A percentile compares a stretch with the other conserved stretches of the same genome.
Conservation (phyloP, 108 stramenopile genomes). For the Fragilaria crotonensis region DNA sequence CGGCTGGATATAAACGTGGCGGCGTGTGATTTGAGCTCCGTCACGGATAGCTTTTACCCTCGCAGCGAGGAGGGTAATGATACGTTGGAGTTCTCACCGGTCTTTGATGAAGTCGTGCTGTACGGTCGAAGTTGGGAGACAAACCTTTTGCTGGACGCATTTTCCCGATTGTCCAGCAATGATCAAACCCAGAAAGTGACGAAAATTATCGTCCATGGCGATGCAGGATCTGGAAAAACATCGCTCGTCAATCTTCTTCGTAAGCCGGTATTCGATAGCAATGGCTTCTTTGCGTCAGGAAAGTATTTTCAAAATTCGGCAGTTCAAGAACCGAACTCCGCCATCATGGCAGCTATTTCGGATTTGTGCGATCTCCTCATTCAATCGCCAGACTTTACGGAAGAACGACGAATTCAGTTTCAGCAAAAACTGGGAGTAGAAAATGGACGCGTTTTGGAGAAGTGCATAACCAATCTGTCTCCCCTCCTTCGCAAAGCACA, state of each 20-base stretch:
- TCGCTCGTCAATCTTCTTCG: not conserved
- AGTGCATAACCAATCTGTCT: not conserved
- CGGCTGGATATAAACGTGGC: too few species aligned
- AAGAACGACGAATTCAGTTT: not conserved
- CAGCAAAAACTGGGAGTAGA: not conserved
- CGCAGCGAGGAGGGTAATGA: too few species aligned
- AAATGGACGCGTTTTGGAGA: not conserved
- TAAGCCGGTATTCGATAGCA: not conserved
- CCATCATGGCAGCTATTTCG: not conserved
- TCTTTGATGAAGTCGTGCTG: not conserved
- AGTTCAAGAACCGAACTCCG: not conserved
- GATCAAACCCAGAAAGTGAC: not conserved
- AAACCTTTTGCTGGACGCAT: not conserved
- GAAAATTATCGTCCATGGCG: not conserved
- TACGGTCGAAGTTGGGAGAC: not conserved
- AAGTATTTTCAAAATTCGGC: not conserved
- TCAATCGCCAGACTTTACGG: not conserved
- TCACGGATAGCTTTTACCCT: not conserved
- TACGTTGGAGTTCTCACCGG: not conserved
- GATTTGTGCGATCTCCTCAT: not conserved
- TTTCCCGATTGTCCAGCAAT: not conserved
- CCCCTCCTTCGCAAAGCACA: not conserved
- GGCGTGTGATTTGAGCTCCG: not conserved
- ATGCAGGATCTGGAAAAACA: not conserved
- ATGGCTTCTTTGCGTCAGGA: not conserved